Conservation (phyloP, 345 rosid species). For the Clausena lansium region DNA sequence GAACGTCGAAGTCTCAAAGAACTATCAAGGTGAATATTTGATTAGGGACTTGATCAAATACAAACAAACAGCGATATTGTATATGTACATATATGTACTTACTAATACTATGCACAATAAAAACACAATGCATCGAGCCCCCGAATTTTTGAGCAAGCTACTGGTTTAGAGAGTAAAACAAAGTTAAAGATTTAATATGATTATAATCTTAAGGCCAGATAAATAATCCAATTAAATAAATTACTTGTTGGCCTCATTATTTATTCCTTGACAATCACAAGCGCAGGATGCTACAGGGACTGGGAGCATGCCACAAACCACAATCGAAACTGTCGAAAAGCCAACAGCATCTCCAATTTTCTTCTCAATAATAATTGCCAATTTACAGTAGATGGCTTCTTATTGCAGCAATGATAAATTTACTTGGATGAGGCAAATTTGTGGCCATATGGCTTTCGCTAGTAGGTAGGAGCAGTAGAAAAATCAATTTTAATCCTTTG, state of each 20-base stretch:
- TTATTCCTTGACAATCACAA: background rate
- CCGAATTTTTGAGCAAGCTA: background rate
- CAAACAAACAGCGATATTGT: background rate
- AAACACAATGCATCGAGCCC: conserved; percentile 15
- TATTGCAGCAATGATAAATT: background rate
- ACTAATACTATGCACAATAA: background rate
- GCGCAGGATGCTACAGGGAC: background rate
- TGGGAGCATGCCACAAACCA: background rate
- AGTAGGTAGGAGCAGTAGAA: background rate
- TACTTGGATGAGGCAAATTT: background rate
- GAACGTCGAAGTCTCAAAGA: background rate
- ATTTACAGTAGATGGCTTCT: background rate
- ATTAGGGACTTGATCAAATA: background rate
- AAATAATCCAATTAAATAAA: background rate
- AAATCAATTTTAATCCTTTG: background rate
- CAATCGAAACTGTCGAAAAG: background rate
- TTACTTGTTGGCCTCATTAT: background rate
- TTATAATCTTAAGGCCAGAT: background rate
- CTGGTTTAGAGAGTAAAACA: background rate
- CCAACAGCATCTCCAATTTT: background rate
- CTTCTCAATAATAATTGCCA: background rate
- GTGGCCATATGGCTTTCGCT: background rate
- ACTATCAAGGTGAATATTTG: background rate
- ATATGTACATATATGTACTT: too few relatives aligned
- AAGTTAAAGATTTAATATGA: background rate